Evolutionary conservation across 2,329 filamentous ascomycete species (phyloP).

Genomic region (Fusarium pseudocircinatum): DNA sequence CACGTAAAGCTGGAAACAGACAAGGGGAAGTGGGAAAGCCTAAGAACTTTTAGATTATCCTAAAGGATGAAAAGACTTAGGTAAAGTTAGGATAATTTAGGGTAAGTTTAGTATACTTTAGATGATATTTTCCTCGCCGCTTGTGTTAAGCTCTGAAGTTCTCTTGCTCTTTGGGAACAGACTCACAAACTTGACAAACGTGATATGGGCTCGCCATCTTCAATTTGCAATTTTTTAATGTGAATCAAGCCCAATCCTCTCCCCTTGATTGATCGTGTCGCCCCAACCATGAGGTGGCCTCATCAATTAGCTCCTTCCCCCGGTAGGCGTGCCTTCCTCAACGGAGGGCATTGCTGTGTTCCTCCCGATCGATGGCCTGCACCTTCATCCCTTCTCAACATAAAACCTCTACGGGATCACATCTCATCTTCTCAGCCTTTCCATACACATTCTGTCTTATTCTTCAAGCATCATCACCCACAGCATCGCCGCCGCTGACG

Average conservation of each 20-base stretch:
- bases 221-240: fast-evolving
- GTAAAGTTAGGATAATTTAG: not conserved
- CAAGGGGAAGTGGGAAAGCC: too few relatives aligned
- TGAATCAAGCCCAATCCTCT: fast-evolving
- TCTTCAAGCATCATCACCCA: not conserved
- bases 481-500: not conserved
- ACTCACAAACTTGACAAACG: not conserved
- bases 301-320: not conserved
- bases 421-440: not conserved
- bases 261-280: fast-evolving
- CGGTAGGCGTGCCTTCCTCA: not conserved
- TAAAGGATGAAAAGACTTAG: not conserved
- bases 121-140: fast-evolving
- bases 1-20: not conserved
- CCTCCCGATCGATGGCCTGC: too few relatives aligned
- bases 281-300: fast-evolving
- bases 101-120: fast-evolving
- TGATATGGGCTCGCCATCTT: not conserved
- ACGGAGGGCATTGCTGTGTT: fast-evolving
- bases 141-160: not conserved
- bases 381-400: not conserved
- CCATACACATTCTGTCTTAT: not conserved
- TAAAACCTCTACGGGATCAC: not conserved
- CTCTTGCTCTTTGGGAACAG: not conserved
- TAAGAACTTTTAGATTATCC: too few relatives aligned